Evolutionary conservation across 2,329 filamentous ascomycete genomes (phyloP), one percentile per base, ranked within the genome.

Genomic region (Furcasterigmium sp.): DNA sequence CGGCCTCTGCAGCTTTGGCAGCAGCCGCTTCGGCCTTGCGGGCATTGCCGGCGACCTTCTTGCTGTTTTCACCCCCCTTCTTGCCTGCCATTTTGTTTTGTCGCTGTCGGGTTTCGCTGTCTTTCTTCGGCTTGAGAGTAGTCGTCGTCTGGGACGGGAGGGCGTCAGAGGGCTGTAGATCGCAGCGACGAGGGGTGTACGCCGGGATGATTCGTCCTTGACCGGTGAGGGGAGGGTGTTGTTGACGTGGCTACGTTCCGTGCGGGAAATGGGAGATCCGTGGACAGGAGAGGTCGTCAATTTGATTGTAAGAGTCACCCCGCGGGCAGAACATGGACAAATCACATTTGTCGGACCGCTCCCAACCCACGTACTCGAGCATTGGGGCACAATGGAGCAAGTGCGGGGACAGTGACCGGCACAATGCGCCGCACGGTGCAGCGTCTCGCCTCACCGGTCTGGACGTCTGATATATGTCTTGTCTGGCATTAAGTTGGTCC

Each of bases 21-120:
- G 87, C 86, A 1, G 90, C 91, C 3, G 82, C 84, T 39, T 96
- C 90, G 50, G 90, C 90, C 75, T 98, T 97, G 68, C 89, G 80
- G 50, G 91, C 90, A 65, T 96, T 89, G 51, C 91, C 93, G 8
- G 84, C 80, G 3, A 70, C 89, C 73, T 97, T 97, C 70, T 95
- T 97, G 63, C 76, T 85, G 68, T 86, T 89, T 50, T 94, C 90
- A 42, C 71, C 78, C 42, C 73, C 78, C 65, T 87, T 91, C 67
- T 87, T 88, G 54, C 76, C 78, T 21, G 74, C 84, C 86, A 91
- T 91, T 17, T 10, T 35, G 17, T 3, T 8, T 32, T 11, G 32
- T 35, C 18, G 32, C 7, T 23, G 39, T 15, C 35, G 25, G 41
- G 26, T 44, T 20, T 41, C 11, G 29, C 18, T 35, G 25, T 19